A percentile compares a stretch with the other conserved stretches of the same genome.
phyloP scores from a whole-genome alignment of 1,139 yeast species.

The Candida smagusa region DNA sequence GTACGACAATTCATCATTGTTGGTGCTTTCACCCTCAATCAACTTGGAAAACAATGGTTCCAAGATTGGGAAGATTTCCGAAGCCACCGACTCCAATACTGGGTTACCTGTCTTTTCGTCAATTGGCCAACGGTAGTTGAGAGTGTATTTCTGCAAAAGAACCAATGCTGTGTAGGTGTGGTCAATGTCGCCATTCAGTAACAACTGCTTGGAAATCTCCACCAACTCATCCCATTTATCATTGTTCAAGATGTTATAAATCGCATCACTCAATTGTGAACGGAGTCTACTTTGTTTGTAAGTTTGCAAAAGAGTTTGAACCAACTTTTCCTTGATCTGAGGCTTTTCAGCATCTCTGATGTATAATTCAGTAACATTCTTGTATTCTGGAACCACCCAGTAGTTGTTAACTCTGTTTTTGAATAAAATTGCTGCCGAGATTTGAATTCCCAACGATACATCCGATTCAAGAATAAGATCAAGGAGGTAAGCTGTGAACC shows the following conservation, averaged over 20 bases:
- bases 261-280: slow-evolving; percentile 41
- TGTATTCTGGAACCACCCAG: slow-evolving; percentile 49
- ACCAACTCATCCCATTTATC: slow-evolving; percentile 48
- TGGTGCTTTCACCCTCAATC: slow-evolving; percentile 19
- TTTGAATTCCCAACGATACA: slow-evolving; percentile 47
- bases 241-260: slow-evolving; percentile 39
- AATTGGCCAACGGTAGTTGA: slow-evolving; percentile 56
- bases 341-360: slow-evolving; percentile 51
- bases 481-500: slow-evolving; percentile 56
- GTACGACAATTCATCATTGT: slow-evolving; percentile 56
- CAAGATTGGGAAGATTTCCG: slow-evolving; percentile 52
- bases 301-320: slow-evolving; percentile 41
- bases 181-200: slow-evolving; percentile 45
- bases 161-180: slow-evolving; percentile 59
- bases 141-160: slow-evolving; percentile 53
- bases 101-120: slow-evolving; percentile 41
- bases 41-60: slow-evolving; percentile 48
- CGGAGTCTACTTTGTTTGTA: slow-evolving; percentile 32
- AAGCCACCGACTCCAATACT: slow-evolving; percentile 47
- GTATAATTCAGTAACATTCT: slow-evolving; percentile 23
- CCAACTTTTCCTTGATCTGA: slow-evolving; percentile 48
- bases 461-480: slow-evolving; percentile 49
- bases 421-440: slow-evolving; percentile 65
- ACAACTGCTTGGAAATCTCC: slow-evolving; percentile 34
- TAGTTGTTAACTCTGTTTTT: slow-evolving; percentile 58